Conservation (phyloP, 148 eudicot genomes). For the Chenopodium album region DNA sequence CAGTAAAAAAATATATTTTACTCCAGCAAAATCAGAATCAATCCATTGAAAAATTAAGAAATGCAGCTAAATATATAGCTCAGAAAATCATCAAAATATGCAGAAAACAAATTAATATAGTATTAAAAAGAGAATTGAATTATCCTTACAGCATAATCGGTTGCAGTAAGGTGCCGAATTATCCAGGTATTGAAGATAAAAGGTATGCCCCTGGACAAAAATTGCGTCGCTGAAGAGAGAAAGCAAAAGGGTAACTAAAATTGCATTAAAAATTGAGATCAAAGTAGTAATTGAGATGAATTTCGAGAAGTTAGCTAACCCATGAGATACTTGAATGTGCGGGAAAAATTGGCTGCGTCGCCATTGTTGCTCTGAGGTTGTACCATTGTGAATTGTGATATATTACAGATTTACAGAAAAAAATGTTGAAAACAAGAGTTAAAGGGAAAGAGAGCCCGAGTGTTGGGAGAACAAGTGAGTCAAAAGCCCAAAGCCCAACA, state of each 20-base stretch:
- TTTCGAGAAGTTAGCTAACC: constrained; percentile 39
- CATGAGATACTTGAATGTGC: constrained; percentile 83
- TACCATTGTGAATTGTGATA: constrained; percentile 7
- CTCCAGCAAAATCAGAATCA: too few species aligned
- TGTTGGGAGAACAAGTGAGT: constrained; percentile 40
- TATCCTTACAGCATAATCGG: constrained; percentile 43
- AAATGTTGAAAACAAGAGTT: too few species aligned
- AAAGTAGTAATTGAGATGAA: neutral
- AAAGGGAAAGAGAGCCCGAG: too few species aligned
- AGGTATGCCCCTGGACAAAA: constrained; percentile 87
- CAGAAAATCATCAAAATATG: constrained; percentile 35
- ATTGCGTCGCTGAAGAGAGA: constrained; percentile 69
- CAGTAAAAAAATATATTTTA: too few species aligned
- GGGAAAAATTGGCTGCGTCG: constrained; percentile 55
- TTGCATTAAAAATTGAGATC: neutral
- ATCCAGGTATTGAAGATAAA: constrained; percentile 95
- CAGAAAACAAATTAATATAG: constrained; percentile 24
- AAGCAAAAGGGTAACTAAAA: neutral
- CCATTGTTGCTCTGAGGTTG: constrained; percentile 28
- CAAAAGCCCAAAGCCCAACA: too few species aligned
- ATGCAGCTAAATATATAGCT: too few species aligned
- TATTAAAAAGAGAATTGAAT: neutral
- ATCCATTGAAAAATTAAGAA: too few species aligned
- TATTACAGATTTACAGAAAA: too few species aligned
- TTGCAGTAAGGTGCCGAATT: constrained; percentile 78